A percentile compares a stretch with the other conserved stretches of the same genome.
Conservation (phyloP, 148 eudicot species). For the Drosera capensis region DNA sequence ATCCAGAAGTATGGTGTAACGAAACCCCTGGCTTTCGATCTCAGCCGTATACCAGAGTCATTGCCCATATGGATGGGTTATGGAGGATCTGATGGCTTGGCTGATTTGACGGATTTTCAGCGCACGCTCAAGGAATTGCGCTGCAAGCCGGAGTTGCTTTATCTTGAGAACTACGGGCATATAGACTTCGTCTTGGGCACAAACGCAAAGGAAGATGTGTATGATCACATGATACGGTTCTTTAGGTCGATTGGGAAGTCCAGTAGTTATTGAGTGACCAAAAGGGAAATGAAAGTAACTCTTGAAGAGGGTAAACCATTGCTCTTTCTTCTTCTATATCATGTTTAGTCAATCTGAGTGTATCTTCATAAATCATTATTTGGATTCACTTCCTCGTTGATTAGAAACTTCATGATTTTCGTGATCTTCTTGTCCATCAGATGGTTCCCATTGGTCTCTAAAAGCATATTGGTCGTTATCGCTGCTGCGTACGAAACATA, state of each 20-base stretch:
- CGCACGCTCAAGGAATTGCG: slow-evolving; percentile 53
- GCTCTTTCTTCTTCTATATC: not conserved
- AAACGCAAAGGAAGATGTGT: slow-evolving; percentile 57
- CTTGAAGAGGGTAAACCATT: not conserved
- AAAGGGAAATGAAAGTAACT: not conserved
- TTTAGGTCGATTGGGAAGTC: slow-evolving; percentile 38
- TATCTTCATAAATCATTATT: too few relatives aligned
- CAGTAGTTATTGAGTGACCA: slow-evolving; percentile 4
- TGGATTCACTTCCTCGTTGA: too few relatives aligned
- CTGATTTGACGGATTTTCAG: slow-evolving; percentile 62
- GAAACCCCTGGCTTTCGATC: slow-evolving; percentile 71
- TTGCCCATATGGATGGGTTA: slow-evolving; percentile 91
- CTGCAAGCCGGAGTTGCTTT: slow-evolving; percentile 54
- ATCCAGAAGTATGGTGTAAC: slow-evolving; percentile 37
- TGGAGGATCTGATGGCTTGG: slow-evolving; percentile 79
- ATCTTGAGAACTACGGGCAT: slow-evolving; percentile 82
- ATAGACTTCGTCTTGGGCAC: slow-evolving; percentile 66
- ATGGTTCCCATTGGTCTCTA: too few relatives aligned
- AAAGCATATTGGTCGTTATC: too few relatives aligned
- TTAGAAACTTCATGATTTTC: too few relatives aligned
- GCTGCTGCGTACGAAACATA: too few relatives aligned
- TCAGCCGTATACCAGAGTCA: slow-evolving; percentile 48
- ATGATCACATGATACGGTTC: slow-evolving; percentile 50
- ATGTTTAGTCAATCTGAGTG: too few relatives aligned
- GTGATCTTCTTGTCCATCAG: too few relatives aligned